phyloP scores from a whole-genome alignment of 257 asterid species.

The Gentiana macrophylla region DNA sequence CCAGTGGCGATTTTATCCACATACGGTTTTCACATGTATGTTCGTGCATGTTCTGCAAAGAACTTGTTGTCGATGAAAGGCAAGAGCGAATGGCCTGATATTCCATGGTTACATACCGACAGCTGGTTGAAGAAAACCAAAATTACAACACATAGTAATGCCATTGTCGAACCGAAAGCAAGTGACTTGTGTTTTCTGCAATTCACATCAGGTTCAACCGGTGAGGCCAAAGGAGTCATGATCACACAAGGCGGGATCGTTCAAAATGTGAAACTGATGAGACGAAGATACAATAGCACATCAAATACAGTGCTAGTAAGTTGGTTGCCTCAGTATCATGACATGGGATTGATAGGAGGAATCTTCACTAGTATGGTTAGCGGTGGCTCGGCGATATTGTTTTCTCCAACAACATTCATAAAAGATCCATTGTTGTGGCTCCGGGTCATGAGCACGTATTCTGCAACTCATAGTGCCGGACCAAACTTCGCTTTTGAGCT shows the following conservation, averaged over 20 bases:
- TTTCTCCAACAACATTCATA: slow-evolving; percentile 53
- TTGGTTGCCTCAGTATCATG: slow-evolving; percentile 75
- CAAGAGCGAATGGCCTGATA: slow-evolving; percentile 38
- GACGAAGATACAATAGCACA: slow-evolving; percentile 42
- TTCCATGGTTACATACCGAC: slow-evolving; percentile 63
- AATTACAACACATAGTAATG: slow-evolving; percentile 13
- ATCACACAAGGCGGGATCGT: slow-evolving; percentile 53
- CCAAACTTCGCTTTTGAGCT: slow-evolving; percentile 65
- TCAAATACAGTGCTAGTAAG: slow-evolving; percentile 39
- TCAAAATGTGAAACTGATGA: slow-evolving; percentile 62
- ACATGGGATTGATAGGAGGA: slow-evolving; percentile 73
- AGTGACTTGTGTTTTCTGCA: slow-evolving; percentile 53
- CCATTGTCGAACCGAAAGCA: slow-evolving; percentile 15
- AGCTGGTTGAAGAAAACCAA: slow-evolving; percentile 41
- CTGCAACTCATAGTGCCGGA: slow-evolving; percentile 64
- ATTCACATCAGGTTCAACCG: slow-evolving; percentile 64
- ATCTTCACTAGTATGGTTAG: slow-evolving; percentile 50
- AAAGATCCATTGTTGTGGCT: slow-evolving; percentile 54
- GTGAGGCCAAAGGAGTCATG: slow-evolving; percentile 68
- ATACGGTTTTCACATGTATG: slow-evolving; percentile 37
- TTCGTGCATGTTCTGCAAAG: slow-evolving; percentile 40
- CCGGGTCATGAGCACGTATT: slow-evolving; percentile 32
- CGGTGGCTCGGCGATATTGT: slow-evolving; percentile 55
- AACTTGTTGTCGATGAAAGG: slow-evolving; percentile 23
- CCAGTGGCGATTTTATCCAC: slow-evolving; percentile 59